Base-by-base conservation (phyloP, 176 grass and related monocot genomes). In the Carex pumila region DNA sequence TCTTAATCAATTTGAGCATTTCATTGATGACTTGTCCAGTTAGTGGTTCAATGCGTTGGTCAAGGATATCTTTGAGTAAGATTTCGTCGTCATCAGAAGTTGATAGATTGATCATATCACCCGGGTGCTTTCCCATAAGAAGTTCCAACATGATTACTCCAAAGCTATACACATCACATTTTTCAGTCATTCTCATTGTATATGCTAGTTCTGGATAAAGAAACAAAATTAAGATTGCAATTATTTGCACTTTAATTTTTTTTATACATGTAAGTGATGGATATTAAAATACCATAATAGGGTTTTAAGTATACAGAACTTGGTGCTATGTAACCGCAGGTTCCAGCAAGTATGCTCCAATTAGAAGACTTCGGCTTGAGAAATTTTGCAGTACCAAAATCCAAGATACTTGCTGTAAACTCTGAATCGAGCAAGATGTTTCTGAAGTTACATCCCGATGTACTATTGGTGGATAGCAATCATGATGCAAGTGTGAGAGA, bases 151-250 rank as follows among this genome's bases (percentile, higher is more conserved):
- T 3, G 2, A 87, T 49, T 8, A 87, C 65, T 47, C 85, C 85
- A 21, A 81, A 87, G 22, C 85, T 87, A 12, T 87, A 87, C 18
- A 87, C 63, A 12, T 87, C 85, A 9, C 65, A 82, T 63, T 87
- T 87, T 15, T 31, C 65, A 0, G 79, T 87, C 34, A 75, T 77
- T 3, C 39, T 82, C 65, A 70, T 60, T 5, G 50, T 73, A 30
- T 82, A 87, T 3, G 85, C 78, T 50, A 87, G 64, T 65, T 87
- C 85, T 87, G 65, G 30, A 64, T 54, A 7, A 64, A 77, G 12
- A 50, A 50, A 9, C 7, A 49, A 50, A 50, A 50, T 50, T 11
- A 0, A 50, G 47, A 50, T 50, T 50, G 1, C 8, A 49, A 49
- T 49, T 49, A 49, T 49, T 49, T 11, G 0, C 8, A 49, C 45